Conservation (phyloP, 1,139 yeast species). For the Meyerozyma athensensis region DNA sequence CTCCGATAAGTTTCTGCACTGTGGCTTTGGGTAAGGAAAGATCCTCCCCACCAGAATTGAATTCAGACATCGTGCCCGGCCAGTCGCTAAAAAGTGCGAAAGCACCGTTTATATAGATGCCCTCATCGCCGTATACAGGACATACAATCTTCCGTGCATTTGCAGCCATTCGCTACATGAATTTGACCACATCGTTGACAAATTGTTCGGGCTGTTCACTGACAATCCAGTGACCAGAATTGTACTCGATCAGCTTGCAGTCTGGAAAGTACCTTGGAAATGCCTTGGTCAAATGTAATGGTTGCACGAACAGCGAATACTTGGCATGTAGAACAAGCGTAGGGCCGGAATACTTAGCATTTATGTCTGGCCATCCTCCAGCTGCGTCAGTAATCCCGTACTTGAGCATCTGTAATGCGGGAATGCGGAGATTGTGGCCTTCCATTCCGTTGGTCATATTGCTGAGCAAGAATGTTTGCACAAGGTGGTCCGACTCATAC, state of each 20-base stretch:
- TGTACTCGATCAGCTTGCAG: constrained; percentile 23
- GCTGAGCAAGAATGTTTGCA: not conserved
- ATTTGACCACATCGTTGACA: constrained; percentile 20
- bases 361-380: constrained; percentile 40
- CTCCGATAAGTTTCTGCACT: constrained; percentile 89
- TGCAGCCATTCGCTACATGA: constrained; percentile 9
- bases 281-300: constrained; percentile 18
- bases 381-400: constrained; percentile 25
- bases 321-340: constrained; percentile 38
- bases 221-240: constrained; percentile 46
- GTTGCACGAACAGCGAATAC: constrained; percentile 36
- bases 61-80: constrained; percentile 30
- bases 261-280: constrained; percentile 37
- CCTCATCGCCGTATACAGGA: not conserved
- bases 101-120: not conserved
- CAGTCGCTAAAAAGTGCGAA: constrained; percentile 4
- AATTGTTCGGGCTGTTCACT: constrained; percentile 38
- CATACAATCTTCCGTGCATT: not conserved
- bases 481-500: not conserved
- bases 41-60: constrained; percentile 33
- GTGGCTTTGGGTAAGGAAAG: constrained; percentile 66
- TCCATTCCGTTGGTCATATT: not conserved
- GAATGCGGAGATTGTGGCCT: constrained; percentile 11
- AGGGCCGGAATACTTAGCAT: constrained; percentile 29
- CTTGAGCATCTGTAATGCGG: constrained; percentile 6